A percentile compares a stretch with the other conserved stretches of the same genome.
Conservation (phyloP, 192 early-diverging fungal genomes). For the Chytriomyces sp. region DNA sequence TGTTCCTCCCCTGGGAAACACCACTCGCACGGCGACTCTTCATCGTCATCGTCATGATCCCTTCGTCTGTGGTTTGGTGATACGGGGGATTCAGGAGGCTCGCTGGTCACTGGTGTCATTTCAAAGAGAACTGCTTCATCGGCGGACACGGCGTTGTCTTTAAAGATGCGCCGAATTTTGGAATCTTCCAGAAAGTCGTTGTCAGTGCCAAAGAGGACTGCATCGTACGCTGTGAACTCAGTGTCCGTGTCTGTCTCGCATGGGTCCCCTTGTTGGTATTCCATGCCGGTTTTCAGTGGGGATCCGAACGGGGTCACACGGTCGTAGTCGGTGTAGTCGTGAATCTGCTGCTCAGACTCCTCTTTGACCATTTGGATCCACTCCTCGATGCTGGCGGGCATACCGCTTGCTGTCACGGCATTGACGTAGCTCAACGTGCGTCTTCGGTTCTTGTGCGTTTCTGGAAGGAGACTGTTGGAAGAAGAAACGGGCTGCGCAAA, state of each 20-base stretch:
- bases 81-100: slow-evolving; percentile 33
- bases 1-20: slow-evolving; percentile 15
- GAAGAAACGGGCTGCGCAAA: slow-evolving; percentile 46
- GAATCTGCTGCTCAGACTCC: slow-evolving; percentile 9
- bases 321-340: slow-evolving; percentile 40
- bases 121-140: slow-evolving; percentile 68
- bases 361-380: slow-evolving; percentile 51
- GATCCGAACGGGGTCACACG: slow-evolving; percentile 40
- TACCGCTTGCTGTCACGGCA: slow-evolving; percentile 46
- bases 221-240: slow-evolving; percentile 46
- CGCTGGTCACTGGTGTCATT: slow-evolving; percentile 62
- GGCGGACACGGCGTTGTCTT: slow-evolving; percentile 56
- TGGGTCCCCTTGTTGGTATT: not conserved
- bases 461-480: slow-evolving; percentile 38
- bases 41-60: slow-evolving; percentile 15
- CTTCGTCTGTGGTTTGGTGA: not conserved
- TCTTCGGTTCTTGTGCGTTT: slow-evolving; percentile 40
- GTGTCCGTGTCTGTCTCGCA: not conserved
- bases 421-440: slow-evolving; percentile 55
- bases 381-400: slow-evolving; percentile 48
- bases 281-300: not conserved
- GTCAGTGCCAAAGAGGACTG: slow-evolving; percentile 64
- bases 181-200: slow-evolving; percentile 65
- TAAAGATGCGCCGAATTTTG: slow-evolving; percentile 55
- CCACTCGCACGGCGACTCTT: slow-evolving; percentile 24